Evolutionary conservation across 208 protist genomes (phyloP).

Genomic region (Leishmania aethiopica): DNA sequence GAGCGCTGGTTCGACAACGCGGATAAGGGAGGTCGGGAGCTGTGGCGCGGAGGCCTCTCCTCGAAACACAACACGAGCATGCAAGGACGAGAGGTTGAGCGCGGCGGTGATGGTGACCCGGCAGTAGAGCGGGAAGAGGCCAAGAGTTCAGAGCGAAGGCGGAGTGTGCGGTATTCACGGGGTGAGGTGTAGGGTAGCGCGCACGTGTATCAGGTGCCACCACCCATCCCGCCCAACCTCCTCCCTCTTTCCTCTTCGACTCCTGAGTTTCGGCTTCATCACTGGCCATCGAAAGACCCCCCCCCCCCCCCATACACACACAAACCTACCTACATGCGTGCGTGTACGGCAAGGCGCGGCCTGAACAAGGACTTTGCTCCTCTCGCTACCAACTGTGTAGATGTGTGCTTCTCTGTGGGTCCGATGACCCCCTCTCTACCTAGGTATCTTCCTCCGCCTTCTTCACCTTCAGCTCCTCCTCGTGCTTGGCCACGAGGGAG

Average conservation of each 20-base stretch:
- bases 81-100: background rate
- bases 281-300: background rate
- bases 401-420: background rate
- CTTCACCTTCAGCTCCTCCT: conserved; percentile 19
- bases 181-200: background rate
- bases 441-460: background rate
- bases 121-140: background rate
- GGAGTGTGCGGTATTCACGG: background rate
- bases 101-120: too few relatives aligned
- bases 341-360: background rate
- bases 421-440: background rate
- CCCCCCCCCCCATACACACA: background rate
- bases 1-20: too few relatives aligned
- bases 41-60: too few relatives aligned
- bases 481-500: conserved; percentile 48
- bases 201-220: background rate
- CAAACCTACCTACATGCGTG: background rate
- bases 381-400: background rate
- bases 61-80: too few relatives aligned
- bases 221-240: background rate
- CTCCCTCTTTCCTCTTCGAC: background rate
- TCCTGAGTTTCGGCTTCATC: background rate
- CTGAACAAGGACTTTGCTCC: background rate
- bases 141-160: background rate
- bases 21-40: too few relatives aligned